A percentile compares a stretch with the other conserved stretches of the same genome.
Evolutionary conservation across 495 filamentous ascomycete species (phyloP).

Genomic region (Aspergillus nanangensis): DNA sequence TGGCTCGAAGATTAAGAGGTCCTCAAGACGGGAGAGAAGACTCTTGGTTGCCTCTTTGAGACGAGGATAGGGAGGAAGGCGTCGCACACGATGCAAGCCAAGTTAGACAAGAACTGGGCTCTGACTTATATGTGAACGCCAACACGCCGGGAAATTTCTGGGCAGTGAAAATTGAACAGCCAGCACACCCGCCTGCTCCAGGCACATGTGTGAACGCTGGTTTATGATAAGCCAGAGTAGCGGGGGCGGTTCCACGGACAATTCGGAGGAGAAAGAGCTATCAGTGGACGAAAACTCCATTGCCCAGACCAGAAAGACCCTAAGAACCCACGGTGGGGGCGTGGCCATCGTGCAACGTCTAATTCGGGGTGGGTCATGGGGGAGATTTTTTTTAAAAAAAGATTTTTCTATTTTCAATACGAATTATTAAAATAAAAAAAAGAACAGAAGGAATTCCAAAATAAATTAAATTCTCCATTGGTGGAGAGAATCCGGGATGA

Average conservation of each 20-base stretch:
- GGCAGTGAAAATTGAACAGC: no score
- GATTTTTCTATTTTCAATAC: neutral
- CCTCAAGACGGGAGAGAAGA: conserved; percentile 5
- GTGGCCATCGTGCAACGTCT: neutral
- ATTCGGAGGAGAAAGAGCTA: neutral
- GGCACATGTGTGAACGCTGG: conserved; percentile 20
- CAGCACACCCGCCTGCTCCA: no score
- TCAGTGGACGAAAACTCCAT: conserved; percentile 8
- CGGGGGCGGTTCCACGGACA: conserved; percentile 12
- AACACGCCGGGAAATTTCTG: conserved; percentile 11
- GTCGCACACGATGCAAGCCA: conserved; percentile 19
- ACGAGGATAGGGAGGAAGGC: conserved; percentile 15
- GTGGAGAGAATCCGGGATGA: no score
- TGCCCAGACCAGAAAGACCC: conserved; percentile 1
- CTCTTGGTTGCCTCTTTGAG: conserved; percentile 5
- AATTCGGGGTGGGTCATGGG: neutral
- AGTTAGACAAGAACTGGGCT: conserved; percentile 15
- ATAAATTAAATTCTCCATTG: no score
- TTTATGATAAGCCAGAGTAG: conserved; percentile 24
- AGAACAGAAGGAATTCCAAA: no score
- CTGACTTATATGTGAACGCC: conserved; percentile 19
- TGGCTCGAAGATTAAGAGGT: conserved; percentile 12
- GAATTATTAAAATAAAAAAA: no score
- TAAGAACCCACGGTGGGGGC: neutral
- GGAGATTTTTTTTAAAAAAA: neutral